A percentile compares a stretch with the other conserved stretches of the same genome.
These are phyloP conservation scores for Aspergillus egyptiacus DNA, from an alignment of 495 filamentous ascomycete genomes.

Conservation along the genomic window DNA sequence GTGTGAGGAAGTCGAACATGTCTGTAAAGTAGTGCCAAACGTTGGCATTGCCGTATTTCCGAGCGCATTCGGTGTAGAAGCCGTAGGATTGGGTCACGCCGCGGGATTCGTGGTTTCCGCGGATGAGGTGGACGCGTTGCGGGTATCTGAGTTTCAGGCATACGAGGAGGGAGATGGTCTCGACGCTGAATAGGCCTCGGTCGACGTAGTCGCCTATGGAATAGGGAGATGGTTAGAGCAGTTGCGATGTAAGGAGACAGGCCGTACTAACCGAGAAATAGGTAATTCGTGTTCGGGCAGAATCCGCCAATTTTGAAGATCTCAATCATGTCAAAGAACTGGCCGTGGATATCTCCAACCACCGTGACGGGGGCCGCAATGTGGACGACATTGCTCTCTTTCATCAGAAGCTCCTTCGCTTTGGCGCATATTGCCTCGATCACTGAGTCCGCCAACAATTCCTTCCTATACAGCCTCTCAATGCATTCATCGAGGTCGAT, in stretches of 20 bases:
- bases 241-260: background rate
- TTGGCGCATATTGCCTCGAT: slow-evolving; percentile 99
- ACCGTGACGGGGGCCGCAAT: slow-evolving; percentile 96
- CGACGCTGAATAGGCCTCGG: slow-evolving; percentile 91
- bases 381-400: slow-evolving; percentile 99
- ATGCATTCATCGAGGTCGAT: slow-evolving; percentile 99
- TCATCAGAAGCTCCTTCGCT: slow-evolving; percentile 97
- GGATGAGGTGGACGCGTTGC: slow-evolving; percentile 83
- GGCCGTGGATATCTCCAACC: slow-evolving; percentile 96
- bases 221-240: slow-evolving; percentile 3
- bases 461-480: slow-evolving; percentile 88
- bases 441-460: slow-evolving; percentile 92
- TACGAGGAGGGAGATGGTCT: slow-evolving; percentile 92
- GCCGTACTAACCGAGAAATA: slow-evolving; percentile 73
- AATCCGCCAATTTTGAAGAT: slow-evolving; percentile 97
- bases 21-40: slow-evolving; percentile 99
- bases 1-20: slow-evolving; percentile 97
- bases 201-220: slow-evolving; percentile 88
- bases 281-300: slow-evolving; percentile 95
- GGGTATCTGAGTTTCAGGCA: slow-evolving; percentile 94
- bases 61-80: slow-evolving; percentile 96
- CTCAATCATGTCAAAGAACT: slow-evolving; percentile 98
- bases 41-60: slow-evolving; percentile 96
- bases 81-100: slow-evolving; percentile 98
- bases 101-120: slow-evolving; percentile 94